A percentile compares a stretch with the other conserved stretches of the same genome.
Conservation (phyloP, 2,329 filamentous ascomycete species). For the Xylaria sp. region DNA sequence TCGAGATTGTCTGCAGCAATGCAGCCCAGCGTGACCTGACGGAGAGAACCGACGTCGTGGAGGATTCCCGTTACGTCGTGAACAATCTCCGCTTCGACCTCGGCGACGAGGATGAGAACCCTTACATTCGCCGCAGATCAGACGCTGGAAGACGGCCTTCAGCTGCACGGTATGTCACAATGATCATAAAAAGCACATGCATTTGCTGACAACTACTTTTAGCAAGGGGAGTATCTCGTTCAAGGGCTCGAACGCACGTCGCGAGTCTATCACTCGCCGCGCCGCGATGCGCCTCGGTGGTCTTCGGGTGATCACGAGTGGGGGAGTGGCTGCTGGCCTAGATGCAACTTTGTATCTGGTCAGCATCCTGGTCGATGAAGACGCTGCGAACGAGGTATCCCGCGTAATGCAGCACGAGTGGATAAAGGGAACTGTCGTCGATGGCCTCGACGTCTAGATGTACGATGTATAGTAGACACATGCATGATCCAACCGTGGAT, state of each 20-base stretch:
- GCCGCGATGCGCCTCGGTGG: constrained; percentile 73
- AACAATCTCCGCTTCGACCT: constrained; percentile 90
- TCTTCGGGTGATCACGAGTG: constrained; percentile 76
- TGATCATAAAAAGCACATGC: not conserved
- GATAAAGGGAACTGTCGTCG: constrained; percentile 83
- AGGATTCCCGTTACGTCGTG: constrained; percentile 81
- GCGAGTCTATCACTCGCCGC: constrained; percentile 80
- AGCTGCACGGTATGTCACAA: constrained; percentile 57
- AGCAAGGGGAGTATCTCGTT: constrained; percentile 85
- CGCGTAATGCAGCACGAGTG: constrained; percentile 79
- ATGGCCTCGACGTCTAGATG: constrained; percentile 77
- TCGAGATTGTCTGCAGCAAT: constrained; percentile 81
- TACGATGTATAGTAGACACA: constrained; percentile 20
- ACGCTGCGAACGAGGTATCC: constrained; percentile 74
- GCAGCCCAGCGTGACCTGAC: constrained; percentile 69
- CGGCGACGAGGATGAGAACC: constrained; percentile 79
- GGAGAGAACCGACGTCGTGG: constrained; percentile 80
- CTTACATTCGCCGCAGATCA: constrained; percentile 77
- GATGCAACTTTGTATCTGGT: constrained; percentile 86
- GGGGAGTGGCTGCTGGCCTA: constrained; percentile 77
- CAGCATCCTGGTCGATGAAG: constrained; percentile 78
- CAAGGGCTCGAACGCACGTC: constrained; percentile 72
- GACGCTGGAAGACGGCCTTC: constrained; percentile 65
- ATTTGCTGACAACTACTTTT: constrained; percentile 29
- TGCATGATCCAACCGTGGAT: constrained; percentile 15